Conservation (phyloP, 306 rosid species). For the Corylus americana region DNA sequence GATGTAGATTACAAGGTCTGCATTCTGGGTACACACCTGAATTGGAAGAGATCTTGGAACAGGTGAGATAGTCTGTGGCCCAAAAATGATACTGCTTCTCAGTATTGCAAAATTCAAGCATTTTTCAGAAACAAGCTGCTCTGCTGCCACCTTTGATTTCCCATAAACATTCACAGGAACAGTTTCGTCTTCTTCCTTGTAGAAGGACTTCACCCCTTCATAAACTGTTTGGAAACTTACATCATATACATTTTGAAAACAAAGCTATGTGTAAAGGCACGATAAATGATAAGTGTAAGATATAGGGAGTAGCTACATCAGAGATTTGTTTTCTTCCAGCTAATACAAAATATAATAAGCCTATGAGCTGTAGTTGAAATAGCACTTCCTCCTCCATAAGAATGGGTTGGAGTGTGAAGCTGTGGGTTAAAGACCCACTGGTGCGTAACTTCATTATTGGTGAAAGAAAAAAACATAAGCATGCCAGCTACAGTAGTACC, state of each 20-base stretch:
- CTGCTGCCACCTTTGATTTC: slow-evolving; percentile 80
- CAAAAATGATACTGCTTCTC: slow-evolving; percentile 96
- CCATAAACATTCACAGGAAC: slow-evolving; percentile 83
- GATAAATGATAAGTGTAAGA: slow-evolving; percentile 4
- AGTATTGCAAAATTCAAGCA: slow-evolving; percentile 69
- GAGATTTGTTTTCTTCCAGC: not conserved
- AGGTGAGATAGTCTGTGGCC: slow-evolving; percentile 82
- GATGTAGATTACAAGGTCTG: slow-evolving; percentile 7
- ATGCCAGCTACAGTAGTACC: not conserved
- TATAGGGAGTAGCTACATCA: slow-evolving; percentile 1
- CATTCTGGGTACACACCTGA: slow-evolving; percentile 52
- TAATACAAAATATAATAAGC: not conserved
- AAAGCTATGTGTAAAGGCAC: slow-evolving; percentile 17
- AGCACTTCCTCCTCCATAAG: not conserved
- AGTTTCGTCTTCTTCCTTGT: slow-evolving; percentile 74
- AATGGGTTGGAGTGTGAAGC: not conserved
- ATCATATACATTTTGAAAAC: slow-evolving; percentile 24
- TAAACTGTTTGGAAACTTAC: slow-evolving; percentile 58
- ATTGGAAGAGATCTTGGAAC: slow-evolving; percentile 92
- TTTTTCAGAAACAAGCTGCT: slow-evolving; percentile 64
- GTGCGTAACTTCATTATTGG: not conserved
- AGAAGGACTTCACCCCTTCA: slow-evolving; percentile 86
- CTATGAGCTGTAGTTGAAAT: not conserved
- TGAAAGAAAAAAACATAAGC: not conserved
- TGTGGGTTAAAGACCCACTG: not conserved